phyloP scores from a whole-genome alignment of 2,329 filamentous ascomycete species.

The Fusarium sp. region DNA sequence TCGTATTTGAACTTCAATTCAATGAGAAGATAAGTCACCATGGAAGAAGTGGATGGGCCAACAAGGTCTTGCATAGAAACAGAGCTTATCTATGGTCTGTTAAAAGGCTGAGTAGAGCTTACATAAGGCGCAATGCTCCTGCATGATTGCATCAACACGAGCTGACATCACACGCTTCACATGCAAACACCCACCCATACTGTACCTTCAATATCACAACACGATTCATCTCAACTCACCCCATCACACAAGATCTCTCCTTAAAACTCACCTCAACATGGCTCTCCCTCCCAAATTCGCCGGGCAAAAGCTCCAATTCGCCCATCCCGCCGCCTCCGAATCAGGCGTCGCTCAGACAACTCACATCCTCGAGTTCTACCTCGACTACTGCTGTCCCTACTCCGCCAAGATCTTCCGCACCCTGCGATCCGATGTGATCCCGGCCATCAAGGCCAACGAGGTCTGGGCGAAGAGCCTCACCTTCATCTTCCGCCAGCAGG shows the following conservation, averaged over 20 bases:
- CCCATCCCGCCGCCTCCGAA: slow-evolving; percentile 53
- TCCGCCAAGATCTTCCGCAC: slow-evolving; percentile 82
- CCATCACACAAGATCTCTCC: background rate
- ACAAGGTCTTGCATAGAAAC: background rate
- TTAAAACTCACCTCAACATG: slow-evolving; percentile 63
- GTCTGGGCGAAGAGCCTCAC: slow-evolving; percentile 70
- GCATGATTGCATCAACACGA: slow-evolving; percentile 23
- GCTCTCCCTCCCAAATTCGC: slow-evolving; percentile 84
- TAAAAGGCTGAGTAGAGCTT: slow-evolving; percentile 16
- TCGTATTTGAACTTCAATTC: background rate
- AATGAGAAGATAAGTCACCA: background rate
- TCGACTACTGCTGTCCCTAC: slow-evolving; percentile 92
- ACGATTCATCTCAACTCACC: background rate
- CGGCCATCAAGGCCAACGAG: slow-evolving; percentile 75
- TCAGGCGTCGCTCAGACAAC: slow-evolving; percentile 61
- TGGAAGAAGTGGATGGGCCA: background rate
- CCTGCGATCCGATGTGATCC: slow-evolving; percentile 76
- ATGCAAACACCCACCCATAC: slow-evolving; percentile 17
- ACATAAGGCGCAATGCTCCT: slow-evolving; percentile 36
- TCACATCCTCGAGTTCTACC: slow-evolving; percentile 77
- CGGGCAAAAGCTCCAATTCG: slow-evolving; percentile 75
- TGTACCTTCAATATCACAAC: background rate
- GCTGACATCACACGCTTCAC: slow-evolving; percentile 35
- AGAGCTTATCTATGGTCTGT: slow-evolving; percentile 4
- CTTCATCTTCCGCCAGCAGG: slow-evolving; percentile 89